phyloP scores from a whole-genome alignment of 257 asterid genomes.

The Fraxinus anomala region DNA sequence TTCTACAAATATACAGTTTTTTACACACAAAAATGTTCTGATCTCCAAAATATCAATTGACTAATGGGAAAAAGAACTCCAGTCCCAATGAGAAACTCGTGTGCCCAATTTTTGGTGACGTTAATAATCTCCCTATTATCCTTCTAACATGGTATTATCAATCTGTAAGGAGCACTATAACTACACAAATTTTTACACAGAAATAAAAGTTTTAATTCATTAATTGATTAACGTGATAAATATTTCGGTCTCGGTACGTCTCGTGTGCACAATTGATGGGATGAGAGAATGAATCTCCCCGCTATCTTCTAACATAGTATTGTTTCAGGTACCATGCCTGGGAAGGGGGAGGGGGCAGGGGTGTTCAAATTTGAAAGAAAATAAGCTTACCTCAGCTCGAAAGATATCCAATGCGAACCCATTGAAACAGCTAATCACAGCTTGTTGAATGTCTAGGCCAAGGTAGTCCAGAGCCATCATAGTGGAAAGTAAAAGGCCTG shows the following conservation, averaged over 20 bases:
- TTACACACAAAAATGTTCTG: too few relatives aligned
- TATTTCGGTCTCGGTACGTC: background rate
- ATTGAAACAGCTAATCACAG: conserved; percentile 75
- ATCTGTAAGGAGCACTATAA: background rate
- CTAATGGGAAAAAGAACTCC: too few relatives aligned
- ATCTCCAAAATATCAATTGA: too few relatives aligned
- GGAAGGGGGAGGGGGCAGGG: background rate
- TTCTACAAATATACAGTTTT: too few relatives aligned
- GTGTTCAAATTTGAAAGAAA: background rate
- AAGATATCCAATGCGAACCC: conserved; percentile 68
- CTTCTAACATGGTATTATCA: background rate
- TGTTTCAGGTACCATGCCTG: background rate
- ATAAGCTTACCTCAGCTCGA: conserved; percentile 60
- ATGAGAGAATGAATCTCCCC: background rate
- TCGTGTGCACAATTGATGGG: background rate
- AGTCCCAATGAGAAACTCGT: background rate
- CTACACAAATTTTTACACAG: too few relatives aligned
- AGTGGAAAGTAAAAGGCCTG: conserved; percentile 58
- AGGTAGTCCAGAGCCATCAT: conserved; percentile 64
- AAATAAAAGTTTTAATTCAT: background rate
- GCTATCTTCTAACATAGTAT: background rate
- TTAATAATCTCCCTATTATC: background rate
- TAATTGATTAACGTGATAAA: background rate
- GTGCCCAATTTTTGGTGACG: background rate
- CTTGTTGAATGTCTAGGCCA: conserved; percentile 72